Conservation (phyloP, 2,329 filamentous ascomycete species). For the Pseudogymnoascus sp. region DNA sequence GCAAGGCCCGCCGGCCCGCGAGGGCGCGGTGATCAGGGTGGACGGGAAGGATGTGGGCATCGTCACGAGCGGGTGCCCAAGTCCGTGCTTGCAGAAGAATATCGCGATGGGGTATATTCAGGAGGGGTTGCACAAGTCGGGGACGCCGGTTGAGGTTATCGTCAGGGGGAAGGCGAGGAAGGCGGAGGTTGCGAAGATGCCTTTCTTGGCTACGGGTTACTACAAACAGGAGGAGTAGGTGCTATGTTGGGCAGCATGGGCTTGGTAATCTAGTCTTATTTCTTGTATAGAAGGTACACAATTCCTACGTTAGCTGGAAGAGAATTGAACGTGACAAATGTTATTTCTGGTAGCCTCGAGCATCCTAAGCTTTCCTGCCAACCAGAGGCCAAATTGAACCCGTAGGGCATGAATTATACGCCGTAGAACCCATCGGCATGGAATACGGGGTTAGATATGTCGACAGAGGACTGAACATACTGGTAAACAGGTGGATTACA, state of each 20-base stretch:
- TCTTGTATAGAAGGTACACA: slow-evolving; percentile 1
- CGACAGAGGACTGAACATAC: not conserved
- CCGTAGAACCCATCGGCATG: not conserved
- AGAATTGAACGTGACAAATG: not conserved
- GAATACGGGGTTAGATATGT: not conserved
- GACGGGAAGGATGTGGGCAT: slow-evolving; percentile 62
- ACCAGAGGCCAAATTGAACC: not conserved
- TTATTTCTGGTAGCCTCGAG: not conserved
- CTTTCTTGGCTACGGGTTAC: slow-evolving; percentile 61
- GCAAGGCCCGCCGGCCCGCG: slow-evolving; percentile 79
- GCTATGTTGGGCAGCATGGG: slow-evolving; percentile 1
- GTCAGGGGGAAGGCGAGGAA: slow-evolving; percentile 60
- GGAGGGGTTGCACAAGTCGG: slow-evolving; percentile 58
- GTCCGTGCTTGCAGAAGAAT: slow-evolving; percentile 77
- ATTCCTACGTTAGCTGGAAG: not conserved
- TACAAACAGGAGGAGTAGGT: slow-evolving; percentile 27
- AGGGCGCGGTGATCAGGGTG: slow-evolving; percentile 71
- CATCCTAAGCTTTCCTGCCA: not conserved
- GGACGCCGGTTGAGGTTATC: slow-evolving; percentile 56
- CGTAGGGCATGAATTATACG: not conserved
- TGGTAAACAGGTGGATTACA: not conserved
- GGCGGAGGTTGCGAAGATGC: slow-evolving; percentile 62
- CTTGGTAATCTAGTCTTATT: not conserved
- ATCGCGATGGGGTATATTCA: slow-evolving; percentile 86
- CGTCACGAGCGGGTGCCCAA: slow-evolving; percentile 85